A percentile compares a stretch with the other conserved stretches of the same genome.
Evolutionary conservation across 2,329 filamentous ascomycete species (phyloP).

Genomic region (Hypoxylon sp.): DNA sequence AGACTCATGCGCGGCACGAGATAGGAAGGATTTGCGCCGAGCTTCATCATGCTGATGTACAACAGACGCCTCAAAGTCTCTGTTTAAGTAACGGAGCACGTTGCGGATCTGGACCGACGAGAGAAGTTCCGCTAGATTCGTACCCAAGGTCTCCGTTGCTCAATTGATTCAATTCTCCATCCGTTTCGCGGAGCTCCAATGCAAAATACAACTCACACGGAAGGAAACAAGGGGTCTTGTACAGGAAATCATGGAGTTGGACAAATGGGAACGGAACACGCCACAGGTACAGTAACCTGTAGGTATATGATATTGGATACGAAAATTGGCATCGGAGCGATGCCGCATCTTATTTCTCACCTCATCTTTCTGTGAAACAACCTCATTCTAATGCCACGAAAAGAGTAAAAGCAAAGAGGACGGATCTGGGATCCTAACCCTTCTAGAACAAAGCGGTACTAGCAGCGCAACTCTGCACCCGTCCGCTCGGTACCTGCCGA

Average conservation of each 20-base stretch:
- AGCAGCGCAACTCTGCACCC: constrained; percentile 38
- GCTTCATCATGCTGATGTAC: constrained; percentile 30
- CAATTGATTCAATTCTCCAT: constrained; percentile 7
- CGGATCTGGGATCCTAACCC: constrained; percentile 23
- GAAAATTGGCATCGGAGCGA: constrained; percentile 33
- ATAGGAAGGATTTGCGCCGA: constrained; percentile 37
- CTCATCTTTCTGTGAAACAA: constrained; percentile 12
- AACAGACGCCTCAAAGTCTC: background rate
- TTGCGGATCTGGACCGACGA: constrained; percentile 8
- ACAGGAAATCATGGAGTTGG: constrained; percentile 23
- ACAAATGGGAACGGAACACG: constrained; percentile 43
- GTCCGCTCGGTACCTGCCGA: constrained; percentile 34
- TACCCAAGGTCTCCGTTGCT: constrained; percentile 23
- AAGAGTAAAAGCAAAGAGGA: constrained; percentile 6
- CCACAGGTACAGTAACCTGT: constrained; percentile 14
- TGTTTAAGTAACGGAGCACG: background rate
- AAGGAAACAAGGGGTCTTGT: background rate
- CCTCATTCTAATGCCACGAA: constrained; percentile 3
- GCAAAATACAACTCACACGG: constrained; percentile 23
- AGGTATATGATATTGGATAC: constrained; percentile 3
- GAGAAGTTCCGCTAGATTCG: constrained; percentile 14
- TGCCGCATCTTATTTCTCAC: constrained; percentile 23
- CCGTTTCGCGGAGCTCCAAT: constrained; percentile 25
- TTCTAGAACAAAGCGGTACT: constrained; percentile 30
- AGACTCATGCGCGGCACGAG: constrained; percentile 31